Conservation (phyloP, 306 rosid genomes). For the Acacia melanoxylon region DNA sequence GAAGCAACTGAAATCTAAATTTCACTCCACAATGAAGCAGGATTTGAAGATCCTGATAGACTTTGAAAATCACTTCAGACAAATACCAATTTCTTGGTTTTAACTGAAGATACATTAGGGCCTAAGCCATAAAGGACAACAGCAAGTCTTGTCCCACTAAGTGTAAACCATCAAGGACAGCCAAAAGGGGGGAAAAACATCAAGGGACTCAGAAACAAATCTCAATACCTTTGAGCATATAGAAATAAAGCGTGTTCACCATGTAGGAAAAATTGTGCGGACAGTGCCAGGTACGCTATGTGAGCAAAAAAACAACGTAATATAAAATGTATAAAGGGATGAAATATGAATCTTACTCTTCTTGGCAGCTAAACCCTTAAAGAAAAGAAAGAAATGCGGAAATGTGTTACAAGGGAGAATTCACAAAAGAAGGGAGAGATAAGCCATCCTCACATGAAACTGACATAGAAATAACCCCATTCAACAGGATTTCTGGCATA, state of each 20-base stretch:
- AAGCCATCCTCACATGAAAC: not conserved
- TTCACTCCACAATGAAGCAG: not conserved
- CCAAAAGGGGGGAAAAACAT: not conserved
- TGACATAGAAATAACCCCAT: not conserved
- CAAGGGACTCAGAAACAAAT: not conserved
- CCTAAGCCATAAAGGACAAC: not conserved
- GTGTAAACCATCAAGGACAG: not conserved
- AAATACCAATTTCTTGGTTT: slow-evolving; percentile 5
- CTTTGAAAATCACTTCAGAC: not conserved
- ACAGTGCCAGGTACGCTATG: not conserved
- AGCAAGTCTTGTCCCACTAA: not conserved
- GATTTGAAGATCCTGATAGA: slow-evolving; percentile 12
- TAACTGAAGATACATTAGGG: not conserved
- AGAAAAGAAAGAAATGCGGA: not conserved
- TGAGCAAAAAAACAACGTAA: not conserved
- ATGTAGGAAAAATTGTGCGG: not conserved
- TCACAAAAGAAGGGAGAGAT: not conserved
- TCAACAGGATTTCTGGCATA: not conserved
- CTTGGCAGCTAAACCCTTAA: not conserved
- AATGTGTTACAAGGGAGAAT: not conserved
- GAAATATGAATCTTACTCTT: not conserved
- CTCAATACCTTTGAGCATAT: not conserved
- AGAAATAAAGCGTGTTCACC: not conserved
- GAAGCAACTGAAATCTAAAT: slow-evolving; percentile 2
- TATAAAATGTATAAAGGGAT: not conserved